Evolutionary conservation across 2,329 filamentous ascomycete genomes (phyloP), one percentile per base, ranked within the genome.

Genomic region (Magnaporthiopsis incrustans): DNA sequence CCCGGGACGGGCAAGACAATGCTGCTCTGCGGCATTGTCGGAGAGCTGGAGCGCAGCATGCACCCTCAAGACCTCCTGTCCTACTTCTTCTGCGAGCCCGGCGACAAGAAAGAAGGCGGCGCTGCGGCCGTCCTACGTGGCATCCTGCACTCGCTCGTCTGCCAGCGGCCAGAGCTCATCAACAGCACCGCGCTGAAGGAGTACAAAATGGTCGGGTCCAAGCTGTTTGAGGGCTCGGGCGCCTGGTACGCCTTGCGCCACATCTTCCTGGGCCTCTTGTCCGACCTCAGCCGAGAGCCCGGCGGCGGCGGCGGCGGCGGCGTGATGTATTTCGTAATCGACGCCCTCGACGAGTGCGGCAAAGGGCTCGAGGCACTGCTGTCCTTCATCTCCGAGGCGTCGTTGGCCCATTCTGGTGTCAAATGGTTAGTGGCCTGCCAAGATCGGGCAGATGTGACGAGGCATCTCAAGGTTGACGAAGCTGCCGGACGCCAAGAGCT

Each of bases 361-460:
- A 58, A 50, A 4, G 72, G 69, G 26, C 64, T 68, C 26, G 30
- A 62, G 0, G 59, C 71, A 56, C 75, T 82, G 4, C 68, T 82
- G 15, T 59, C 73, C 0, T 66, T 79, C 15, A 73, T 81, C 60
- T 60, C 68, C 18, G 62, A 70, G 35, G 66, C 61, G 0, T 71
- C 67, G 15, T 63, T 65, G 1, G 26, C 58, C 61, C 67, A 12
- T 35, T 2, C 69, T 64, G 56, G 65, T 22, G 68, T 75, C 1
- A 82, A 78, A 66, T 81, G 77, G 75, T 64, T 82, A 22, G 65
- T 79, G 0, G 77, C 78, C 0, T 82, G 80, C 62, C 79, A 80
- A 4, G 79, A 80, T 32, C 71, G 66, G 69, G 67, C 65, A 0
- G 67, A 69, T 0, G 79, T 82, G 58, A 70, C 78, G 62, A 65